A percentile compares a stretch with the other conserved stretches of the same genome.
Conservation (phyloP, 2,329 filamentous ascomycete genomes). For the Fusarium circinatum region DNA sequence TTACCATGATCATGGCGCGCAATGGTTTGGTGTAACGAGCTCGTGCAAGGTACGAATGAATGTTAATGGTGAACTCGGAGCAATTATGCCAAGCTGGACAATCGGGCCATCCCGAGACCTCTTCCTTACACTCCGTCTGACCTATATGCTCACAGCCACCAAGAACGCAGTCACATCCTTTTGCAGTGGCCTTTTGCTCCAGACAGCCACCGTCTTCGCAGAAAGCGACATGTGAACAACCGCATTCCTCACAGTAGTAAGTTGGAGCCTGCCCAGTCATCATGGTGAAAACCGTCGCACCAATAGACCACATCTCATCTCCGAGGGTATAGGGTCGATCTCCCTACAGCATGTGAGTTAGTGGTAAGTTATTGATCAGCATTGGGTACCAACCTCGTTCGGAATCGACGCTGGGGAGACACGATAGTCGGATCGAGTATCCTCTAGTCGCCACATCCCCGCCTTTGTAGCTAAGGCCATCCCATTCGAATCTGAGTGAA, state of each 20-base stretch:
- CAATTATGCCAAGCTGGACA: constrained; percentile 35
- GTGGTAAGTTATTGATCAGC: not conserved
- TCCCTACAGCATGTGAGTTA: constrained; percentile 32
- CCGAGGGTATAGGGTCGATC: constrained; percentile 50
- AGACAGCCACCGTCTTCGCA: constrained; percentile 46
- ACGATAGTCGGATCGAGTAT: not conserved
- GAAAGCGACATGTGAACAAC: constrained; percentile 44
- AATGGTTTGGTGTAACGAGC: constrained; percentile 45
- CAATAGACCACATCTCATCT: constrained; percentile 53
- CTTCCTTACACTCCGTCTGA: constrained; percentile 14
- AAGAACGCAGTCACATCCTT: constrained; percentile 35
- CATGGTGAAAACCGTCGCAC: constrained; percentile 54
- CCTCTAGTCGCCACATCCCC: constrained; percentile 24
- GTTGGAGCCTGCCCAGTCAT: constrained; percentile 48
- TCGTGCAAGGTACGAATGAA: constrained; percentile 43
- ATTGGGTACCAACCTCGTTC: constrained; percentile 5
- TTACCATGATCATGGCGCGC: constrained; percentile 32
- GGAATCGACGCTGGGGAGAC: constrained; percentile 12
- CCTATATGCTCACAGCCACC: constrained; percentile 38
- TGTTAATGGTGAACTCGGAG: constrained; percentile 43
- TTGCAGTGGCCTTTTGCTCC: constrained; percentile 25
- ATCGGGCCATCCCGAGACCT: constrained; percentile 6
- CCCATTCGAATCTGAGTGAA: not conserved
- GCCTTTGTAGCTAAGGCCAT: constrained; percentile 22
- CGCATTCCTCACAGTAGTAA: constrained; percentile 29